Base-by-base conservation (phyloP, 768 basidiomycete species). In the Suillus hirtellus region DNA sequence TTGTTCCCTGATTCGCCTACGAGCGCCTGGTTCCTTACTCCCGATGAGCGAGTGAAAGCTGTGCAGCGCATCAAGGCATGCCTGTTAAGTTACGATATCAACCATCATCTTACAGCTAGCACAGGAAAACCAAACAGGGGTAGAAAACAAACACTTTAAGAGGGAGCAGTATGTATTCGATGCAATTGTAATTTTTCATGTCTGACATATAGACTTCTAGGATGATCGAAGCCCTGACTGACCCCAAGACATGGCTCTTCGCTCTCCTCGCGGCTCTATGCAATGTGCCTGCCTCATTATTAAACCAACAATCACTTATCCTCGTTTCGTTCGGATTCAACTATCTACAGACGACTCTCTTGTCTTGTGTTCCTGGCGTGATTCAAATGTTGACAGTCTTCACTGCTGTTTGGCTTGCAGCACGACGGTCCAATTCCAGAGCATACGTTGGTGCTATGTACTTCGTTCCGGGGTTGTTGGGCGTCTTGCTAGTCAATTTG, bases 1-100 rank as follows among this genome's bases (percentile, higher is more conserved):
- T 24, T 47, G 12, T 47, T 47, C 12, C 46, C 46, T 47, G 46
- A 47, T 47, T 47, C 46, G 46, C 46, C 46, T 47, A 47, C 46
- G 46, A 47, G 12, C 21, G 46, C 46, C 46, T 24, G 46, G 46
- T 47, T 47, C 21, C 46, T 47, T 12, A 24, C 46, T 47, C 21
- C 21, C 12, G 46, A 24, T 14, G 46, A 47, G 46, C 46, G 46
- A 47, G 21, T 47, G 46, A 21, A 47, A 24, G 46, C 46, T 12
- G 46, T 47, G 46, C 46, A 47, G 46, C 46, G 46, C 12, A 21
- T 47, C 46, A 47, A 47, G 46, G 46, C 14, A 47, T 47, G 21
- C 21, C 21, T 47, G 46, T 47, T 12, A 12, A 47, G 46, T 5
- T 24, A 47, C 24, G 46, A 24, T 14, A 47, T 11, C 21, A 47